Conservation (phyloP, 176 grass and related monocot genomes). For the Hordeum vulgare region MorexV3_pseudomolecules_assembly NC_058521.1:437683088-437683587, state of each 20-base stretch:
- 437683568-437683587: background rate
- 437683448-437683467: constrained; percentile 56
- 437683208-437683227: constrained; percentile 32
- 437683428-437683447: constrained; percentile 40
- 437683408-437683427: constrained; percentile 36
- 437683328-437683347: constrained; percentile 43
- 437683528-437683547: background rate
- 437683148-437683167: constrained; percentile 20
- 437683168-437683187: constrained; percentile 46
- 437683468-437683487: constrained; percentile 47
- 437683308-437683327: constrained; percentile 18
- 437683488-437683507: constrained; percentile 29
- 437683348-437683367: constrained; percentile 44
- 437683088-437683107: background rate
- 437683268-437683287: constrained; percentile 24
- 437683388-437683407: constrained; percentile 51
- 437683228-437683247: constrained; percentile 55
- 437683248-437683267: constrained; percentile 38
- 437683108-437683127: background rate
- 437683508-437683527: constrained; percentile 17
- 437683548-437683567: constrained; percentile 10
- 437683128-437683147: constrained; percentile 22
- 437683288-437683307: constrained; percentile 12
- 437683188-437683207: constrained; percentile 1
- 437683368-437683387: constrained; percentile 46